Evolutionary conservation across 768 basidiomycete genomes (phyloP).

Genomic region (Pulveroboletus ravenelii): DNA sequence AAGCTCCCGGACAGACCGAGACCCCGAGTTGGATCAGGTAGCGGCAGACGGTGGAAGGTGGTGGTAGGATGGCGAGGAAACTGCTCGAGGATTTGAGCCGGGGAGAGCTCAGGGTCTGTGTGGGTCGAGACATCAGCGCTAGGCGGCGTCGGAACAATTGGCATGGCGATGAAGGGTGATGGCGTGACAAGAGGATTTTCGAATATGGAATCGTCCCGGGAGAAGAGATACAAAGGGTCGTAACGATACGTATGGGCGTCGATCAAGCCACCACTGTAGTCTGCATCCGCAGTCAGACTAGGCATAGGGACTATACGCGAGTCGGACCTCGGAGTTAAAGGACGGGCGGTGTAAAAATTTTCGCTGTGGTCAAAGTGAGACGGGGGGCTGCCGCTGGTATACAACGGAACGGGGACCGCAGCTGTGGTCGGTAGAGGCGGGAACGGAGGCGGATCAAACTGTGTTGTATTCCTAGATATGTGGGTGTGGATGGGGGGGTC

Average conservation of each 20-base stretch:
- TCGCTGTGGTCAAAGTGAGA: background rate
- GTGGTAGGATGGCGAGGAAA: background rate
- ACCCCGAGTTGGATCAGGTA: background rate
- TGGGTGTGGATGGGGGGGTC: background rate
- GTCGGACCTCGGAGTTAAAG: background rate
- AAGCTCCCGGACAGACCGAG: background rate
- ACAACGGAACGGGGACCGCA: background rate
- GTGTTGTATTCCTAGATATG: background rate
- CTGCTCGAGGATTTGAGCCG: background rate
- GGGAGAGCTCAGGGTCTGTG: background rate
- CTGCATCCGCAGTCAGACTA: background rate
- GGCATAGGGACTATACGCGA: constrained; percentile 2
- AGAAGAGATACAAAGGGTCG: background rate
- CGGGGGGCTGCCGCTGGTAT: background rate
- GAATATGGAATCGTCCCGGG: background rate
- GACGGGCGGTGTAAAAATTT: background rate
- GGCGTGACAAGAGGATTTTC: background rate
- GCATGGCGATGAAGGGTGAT: background rate
- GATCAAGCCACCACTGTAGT: background rate
- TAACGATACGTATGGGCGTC: background rate
- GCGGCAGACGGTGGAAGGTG: background rate
- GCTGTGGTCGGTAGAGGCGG: background rate
- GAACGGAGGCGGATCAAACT: background rate
- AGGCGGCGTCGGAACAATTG: constrained; percentile 3
- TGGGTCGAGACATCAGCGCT: background rate